Percentiles rank a stretch among this genome's conserved stretches.
Evolutionary conservation across 2,329 filamentous ascomycete genomes (phyloP).

Genomic region (Neofusicoccum sp.): DNA sequence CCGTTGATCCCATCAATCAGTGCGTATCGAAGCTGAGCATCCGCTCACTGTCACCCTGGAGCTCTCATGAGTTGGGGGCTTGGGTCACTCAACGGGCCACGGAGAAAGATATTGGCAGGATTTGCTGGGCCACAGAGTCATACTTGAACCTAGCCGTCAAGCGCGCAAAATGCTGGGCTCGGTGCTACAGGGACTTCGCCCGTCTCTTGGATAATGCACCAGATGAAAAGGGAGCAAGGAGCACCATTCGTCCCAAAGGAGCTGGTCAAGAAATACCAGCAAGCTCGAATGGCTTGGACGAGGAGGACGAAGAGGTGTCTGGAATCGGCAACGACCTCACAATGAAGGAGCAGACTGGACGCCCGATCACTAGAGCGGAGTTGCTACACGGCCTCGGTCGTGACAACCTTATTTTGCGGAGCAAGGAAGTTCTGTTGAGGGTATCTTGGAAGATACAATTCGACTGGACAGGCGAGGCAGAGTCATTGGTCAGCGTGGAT

Average conservation of each 20-base stretch:
- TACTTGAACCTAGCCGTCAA: slow-evolving; percentile 65
- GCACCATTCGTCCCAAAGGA: slow-evolving; percentile 21
- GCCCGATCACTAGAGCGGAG: slow-evolving; percentile 43
- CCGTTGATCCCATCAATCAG: slow-evolving; percentile 51
- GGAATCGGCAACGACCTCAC: slow-evolving; percentile 21
- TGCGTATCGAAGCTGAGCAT: slow-evolving; percentile 60
- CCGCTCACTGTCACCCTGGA: slow-evolving; percentile 58
- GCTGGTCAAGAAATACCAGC: slow-evolving; percentile 30
- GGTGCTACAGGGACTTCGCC: slow-evolving; percentile 53
- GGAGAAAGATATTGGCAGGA: slow-evolving; percentile 58
- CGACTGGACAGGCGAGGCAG: slow-evolving; percentile 74
- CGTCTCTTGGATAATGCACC: slow-evolving; percentile 27
- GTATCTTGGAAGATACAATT: slow-evolving; percentile 67
- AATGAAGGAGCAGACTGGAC: neutral
- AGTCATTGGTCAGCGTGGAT: slow-evolving; percentile 59
- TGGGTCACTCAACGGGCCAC: slow-evolving; percentile 50
- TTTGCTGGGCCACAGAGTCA: slow-evolving; percentile 69
- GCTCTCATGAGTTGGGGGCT: slow-evolving; percentile 59
- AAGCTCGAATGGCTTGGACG: slow-evolving; percentile 24
- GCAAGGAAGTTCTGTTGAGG: slow-evolving; percentile 49
- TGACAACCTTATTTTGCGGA: slow-evolving; percentile 33
- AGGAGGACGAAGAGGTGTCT: slow-evolving; percentile 29
- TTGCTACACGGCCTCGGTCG: slow-evolving; percentile 51
- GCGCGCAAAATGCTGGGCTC: slow-evolving; percentile 65
- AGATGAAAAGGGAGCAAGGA: neutral